Percentiles rank a stretch among this genome's conserved stretches.
phyloP scores from a whole-genome alignment of 2,329 filamentous ascomycete genomes.

The Pyrenochaeta sp. region DNA sequence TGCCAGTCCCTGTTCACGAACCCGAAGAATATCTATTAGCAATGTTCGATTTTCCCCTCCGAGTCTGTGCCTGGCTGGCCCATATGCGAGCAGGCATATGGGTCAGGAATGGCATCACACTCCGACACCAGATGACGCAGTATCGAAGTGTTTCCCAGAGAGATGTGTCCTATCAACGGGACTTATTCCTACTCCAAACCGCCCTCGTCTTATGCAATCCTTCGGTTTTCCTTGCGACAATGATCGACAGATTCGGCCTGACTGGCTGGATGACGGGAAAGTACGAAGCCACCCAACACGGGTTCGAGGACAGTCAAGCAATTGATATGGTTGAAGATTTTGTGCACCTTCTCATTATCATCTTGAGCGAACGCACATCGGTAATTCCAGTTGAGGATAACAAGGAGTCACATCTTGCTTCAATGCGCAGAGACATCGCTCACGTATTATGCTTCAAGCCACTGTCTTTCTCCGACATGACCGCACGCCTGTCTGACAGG shows the following conservation, averaged over 20 bases:
- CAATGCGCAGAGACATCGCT: slow-evolving; percentile 86
- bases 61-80: slow-evolving; percentile 94
- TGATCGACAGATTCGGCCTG: slow-evolving; percentile 91
- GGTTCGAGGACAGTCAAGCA: slow-evolving; percentile 86
- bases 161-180: slow-evolving; percentile 92
- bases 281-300: slow-evolving; percentile 70
- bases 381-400: slow-evolving; percentile 75
- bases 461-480: slow-evolving; percentile 91
- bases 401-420: slow-evolving; percentile 69
- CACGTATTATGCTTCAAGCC: slow-evolving; percentile 97
- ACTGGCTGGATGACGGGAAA: slow-evolving; percentile 85
- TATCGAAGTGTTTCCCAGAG: slow-evolving; percentile 89
- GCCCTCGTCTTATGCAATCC: slow-evolving; percentile 87
- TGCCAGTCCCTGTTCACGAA: slow-evolving; percentile 64
- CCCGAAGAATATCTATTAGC: slow-evolving; percentile 84
- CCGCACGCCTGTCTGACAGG: slow-evolving; percentile 84
- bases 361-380: slow-evolving; percentile 87
- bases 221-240: slow-evolving; percentile 82
- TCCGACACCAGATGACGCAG: slow-evolving; percentile 92
- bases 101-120: slow-evolving; percentile 96
- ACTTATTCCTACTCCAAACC: slow-evolving; percentile 92
- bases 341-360: slow-evolving; percentile 88
- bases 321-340: slow-evolving; percentile 96
- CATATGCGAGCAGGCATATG: slow-evolving; percentile 99
- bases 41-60: slow-evolving; percentile 89